Evolutionary conservation across 768 basidiomycete genomes (phyloP), one percentile per base, ranked within the genome.

Genomic region (Porphyrellus cyaneotinctus): DNA sequence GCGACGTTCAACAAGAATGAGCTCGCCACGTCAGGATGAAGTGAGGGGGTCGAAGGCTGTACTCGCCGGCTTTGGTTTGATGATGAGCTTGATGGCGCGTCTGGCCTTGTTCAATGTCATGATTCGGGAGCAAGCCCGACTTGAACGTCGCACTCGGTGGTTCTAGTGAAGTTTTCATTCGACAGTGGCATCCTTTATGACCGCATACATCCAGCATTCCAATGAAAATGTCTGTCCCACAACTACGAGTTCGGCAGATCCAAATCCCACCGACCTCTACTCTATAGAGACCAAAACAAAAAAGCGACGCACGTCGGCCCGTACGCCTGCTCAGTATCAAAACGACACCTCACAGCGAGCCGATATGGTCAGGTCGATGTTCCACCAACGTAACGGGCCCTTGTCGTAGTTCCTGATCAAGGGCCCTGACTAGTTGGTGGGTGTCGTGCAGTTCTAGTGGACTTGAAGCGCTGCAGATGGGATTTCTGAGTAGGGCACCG

Each of bases 301-400:
- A 58, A 67, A 67, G 69, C 51, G 70, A 67, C 71, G 11, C 64
- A 62, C 63, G 58, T 64, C 68, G 13, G 71, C 72, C 70, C 73
- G 79, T 73, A 54, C 59, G 33, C 58, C 82, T 77, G 70, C 70
- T 61, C 68, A 56, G 59, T 71, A 66, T 74, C 83, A 85, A 78
- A 77, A 85, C 84, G 81, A 78, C 65, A 70, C 67, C 63, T 53
- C 54, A 61, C 70, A 75, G 84, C 78, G 75, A 69, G 67, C 67
- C 64, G 57, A 61, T 58, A 61, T 61, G 53, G 69, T 63, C 68
- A 62, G 56, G 54, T 82, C 54, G 55, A 72, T 85, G 57, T 85
- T 80, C 83, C 84, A 85, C 76, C 72, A 81, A 79, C 83, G 83
- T 85, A 85, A 85, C 84, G 84, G 79, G 74, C 78, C 75, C 78